Evolutionary conservation across 805 yeast species (phyloP).

Genomic region (Kodamaea fukazawae): DNA sequence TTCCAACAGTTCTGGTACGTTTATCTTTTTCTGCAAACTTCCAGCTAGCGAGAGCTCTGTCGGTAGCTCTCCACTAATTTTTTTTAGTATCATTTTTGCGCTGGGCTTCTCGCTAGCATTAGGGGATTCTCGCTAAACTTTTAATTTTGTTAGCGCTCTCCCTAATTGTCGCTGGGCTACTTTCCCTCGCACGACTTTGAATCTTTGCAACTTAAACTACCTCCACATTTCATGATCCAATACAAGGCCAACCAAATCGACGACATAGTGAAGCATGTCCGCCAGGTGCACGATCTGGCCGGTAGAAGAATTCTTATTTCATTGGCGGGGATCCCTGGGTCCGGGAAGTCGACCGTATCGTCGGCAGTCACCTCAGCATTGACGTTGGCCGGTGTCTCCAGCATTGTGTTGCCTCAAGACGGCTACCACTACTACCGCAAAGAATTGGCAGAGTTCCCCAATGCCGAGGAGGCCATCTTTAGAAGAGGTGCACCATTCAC

Average conservation of each 20-base stretch:
- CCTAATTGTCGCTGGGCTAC: too few species aligned
- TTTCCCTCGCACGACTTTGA: too few species aligned
- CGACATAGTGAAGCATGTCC: not conserved
- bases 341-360: constrained; percentile 77
- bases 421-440: constrained; percentile 37
- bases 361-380: constrained; percentile 36
- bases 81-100: too few species aligned
- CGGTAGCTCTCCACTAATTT: too few species aligned
- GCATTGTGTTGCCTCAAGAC: constrained; percentile 37
- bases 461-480: constrained; percentile 55
- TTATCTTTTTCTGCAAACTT: too few species aligned
- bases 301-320: constrained; percentile 48
- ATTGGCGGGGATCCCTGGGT: constrained; percentile 78
- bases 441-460: constrained; percentile 39
- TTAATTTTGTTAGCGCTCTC: too few species aligned
- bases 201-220: too few species aligned
- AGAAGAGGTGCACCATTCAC: constrained; percentile 87
- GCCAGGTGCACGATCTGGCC: constrained; percentile 11
- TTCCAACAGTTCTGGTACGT: too few species aligned
- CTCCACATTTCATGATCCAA: too few species aligned
- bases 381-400: constrained; percentile 12
- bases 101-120: too few species aligned
- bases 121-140: too few species aligned
- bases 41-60: too few species aligned
- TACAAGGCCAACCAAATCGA: not conserved